Evolutionary conservation across 441 rosid species (phyloP).

Genomic region (Oxalis stricta): DNA sequence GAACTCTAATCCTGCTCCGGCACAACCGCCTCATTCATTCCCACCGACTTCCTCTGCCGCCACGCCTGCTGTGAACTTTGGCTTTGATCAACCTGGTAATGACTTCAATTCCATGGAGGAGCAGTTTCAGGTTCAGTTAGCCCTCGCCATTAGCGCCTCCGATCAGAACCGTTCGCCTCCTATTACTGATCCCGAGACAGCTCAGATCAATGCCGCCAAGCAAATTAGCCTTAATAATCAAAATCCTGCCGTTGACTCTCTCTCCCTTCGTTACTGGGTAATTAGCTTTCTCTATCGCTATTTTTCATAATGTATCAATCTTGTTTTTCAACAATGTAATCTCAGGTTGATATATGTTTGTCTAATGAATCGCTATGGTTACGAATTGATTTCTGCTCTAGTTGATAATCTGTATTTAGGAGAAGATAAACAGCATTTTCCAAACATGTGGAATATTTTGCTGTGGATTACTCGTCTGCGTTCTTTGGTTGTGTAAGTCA

Average conservation of each 20-base stretch:
- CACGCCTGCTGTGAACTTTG: constrained; percentile 30
- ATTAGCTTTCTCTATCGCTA: neutral
- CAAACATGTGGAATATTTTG: no score
- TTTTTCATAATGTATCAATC: neutral
- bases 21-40: constrained; percentile 14
- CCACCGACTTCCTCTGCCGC: constrained; percentile 26
- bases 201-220: constrained; percentile 93
- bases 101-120: constrained; percentile 71
- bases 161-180: constrained; percentile 55
- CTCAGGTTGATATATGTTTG: no score
- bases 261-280: constrained; percentile 87
- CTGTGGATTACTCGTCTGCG: no score
- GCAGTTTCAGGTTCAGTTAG: constrained; percentile 87
- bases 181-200: constrained; percentile 62
- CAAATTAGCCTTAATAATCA: constrained; percentile 64
- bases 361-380: no score
- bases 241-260: constrained; percentile 42
- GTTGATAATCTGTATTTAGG: no score
- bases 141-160: constrained; percentile 87
- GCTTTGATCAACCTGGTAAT: constrained; percentile 26
- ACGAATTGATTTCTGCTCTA: no score
- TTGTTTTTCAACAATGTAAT: no score
- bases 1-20: constrained; percentile 25
- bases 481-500: no score
- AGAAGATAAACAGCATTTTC: no score